Evolutionary conservation across 805 yeast species (phyloP), one percentile per base, ranked within the genome.

Genomic region (Suhomyces tanzawaensis): DNA sequence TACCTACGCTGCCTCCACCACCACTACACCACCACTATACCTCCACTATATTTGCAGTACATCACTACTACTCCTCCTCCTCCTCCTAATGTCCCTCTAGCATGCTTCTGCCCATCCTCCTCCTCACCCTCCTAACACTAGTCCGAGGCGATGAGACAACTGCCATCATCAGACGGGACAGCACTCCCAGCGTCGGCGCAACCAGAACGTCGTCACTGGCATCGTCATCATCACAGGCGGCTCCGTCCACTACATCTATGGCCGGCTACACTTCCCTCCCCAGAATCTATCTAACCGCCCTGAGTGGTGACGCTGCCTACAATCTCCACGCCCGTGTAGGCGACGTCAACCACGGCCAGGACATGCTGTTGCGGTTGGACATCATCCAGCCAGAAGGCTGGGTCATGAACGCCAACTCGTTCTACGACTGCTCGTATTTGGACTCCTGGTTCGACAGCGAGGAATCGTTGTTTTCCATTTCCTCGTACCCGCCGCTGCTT

Each of bases 321-420:
- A 47, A 51, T 32, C 47, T 52, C 9, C 29, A 32, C 23, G 24
- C 51, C 25, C 33, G 36, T 12, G 34, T 47, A 15, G 39, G 34
- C 11, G 16, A 25, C 8, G 19, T 17, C 6, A 13, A 25, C 16
- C 7, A 33, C 19, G 36, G 29, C 3, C 24, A 31, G 6, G 17
- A 17, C 12, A 5, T 33, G 3, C 13, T 15, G 12, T 33, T 33
- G 11, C 14, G 17, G 14, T 5, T 33, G 25, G 73, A 67, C 44
- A 21, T 57, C 15, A 16, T 58, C n/a, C 72, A 62, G 47, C 67
- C 68, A 4, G 65, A 66, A 13, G 29, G 64, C 2, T 68, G 72
- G 72, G 64, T 62, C 14, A 45, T 67, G 46, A 51, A 63, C 37
- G 58, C 53, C 4, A 36, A 53, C 12, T 31, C 36, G 3, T 42